Base-by-base conservation (phyloP, 1,139 yeast genomes). In the Taphrina confusa region DNA sequence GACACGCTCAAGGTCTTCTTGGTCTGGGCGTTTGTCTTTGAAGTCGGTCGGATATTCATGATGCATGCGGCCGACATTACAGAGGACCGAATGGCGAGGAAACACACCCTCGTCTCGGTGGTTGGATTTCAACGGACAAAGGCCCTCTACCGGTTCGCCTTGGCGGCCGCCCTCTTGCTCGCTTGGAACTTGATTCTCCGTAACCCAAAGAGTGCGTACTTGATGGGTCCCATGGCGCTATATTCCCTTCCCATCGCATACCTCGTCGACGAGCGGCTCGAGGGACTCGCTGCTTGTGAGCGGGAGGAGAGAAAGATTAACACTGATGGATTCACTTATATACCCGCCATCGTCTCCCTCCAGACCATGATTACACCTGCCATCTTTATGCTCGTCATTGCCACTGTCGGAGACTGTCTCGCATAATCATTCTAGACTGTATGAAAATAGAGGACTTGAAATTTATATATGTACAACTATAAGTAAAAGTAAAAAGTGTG, bases 1-100 rank as follows among this genome's bases (percentile, higher is more conserved):
- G 18, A n/a, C 25, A 37, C 34, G 6, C 14, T 50, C 18, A 2
- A 25, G 4, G 18, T 50, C 36, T 37, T 50, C 18, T 36, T 50
- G 23, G 40, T 20, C 37, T 28, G 56, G 56, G 14, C 37, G 8
- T 28, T 50, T 28, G 45, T n/a, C 36, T 30, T 16, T 37, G 46
- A 50, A 25, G 14, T 37, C 20, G 37, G 18, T 5, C 39, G 52
- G 18, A 47, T 47, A 4, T 47, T 31, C 31, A 28, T 47, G 36
- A 47, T 47, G 52, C 52, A 47, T 34, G 28, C 40, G 23, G 52
- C 52, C 28, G 52, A 47, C 40, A 47, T 47, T 20, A 47, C 30
- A 20, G 52, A 47, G 23, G 52, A 47, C 40, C 16, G 39, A n/a
- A 18, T 33, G 42, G 52, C 52, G 30, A 9, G 20, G n/a, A 47